A percentile compares a stretch with the other conserved stretches of the same genome.
phyloP scores from a whole-genome alignment of 495 filamentous ascomycete species.

The Parathielavia hyrcaniae region DNA sequence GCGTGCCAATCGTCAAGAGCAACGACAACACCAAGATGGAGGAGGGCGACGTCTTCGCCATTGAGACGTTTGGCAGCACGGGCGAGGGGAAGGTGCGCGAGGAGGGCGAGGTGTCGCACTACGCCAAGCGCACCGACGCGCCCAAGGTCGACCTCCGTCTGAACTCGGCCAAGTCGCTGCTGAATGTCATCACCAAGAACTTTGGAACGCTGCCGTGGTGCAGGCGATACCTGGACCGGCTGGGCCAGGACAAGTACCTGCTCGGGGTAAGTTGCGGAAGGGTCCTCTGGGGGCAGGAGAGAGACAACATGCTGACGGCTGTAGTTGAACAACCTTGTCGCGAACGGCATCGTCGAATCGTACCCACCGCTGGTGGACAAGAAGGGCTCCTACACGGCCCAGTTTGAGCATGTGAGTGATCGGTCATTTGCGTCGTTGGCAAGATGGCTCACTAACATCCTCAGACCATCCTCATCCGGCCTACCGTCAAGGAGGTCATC shows the following conservation, averaged over 20 bases:
- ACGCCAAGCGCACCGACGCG: conserved; percentile 59
- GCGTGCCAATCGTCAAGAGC: conserved; percentile 82
- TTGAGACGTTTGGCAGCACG: conserved; percentile 91
- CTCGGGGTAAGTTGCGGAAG: conserved; percentile 55
- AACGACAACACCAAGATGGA: conserved; percentile 83
- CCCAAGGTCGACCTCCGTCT: conserved; percentile 61
- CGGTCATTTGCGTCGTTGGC: background rate
- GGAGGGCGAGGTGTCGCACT: conserved; percentile 77
- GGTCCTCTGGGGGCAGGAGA: background rate
- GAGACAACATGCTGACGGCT: background rate
- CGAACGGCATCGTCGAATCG: conserved; percentile 75
- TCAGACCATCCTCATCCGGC: conserved; percentile 79
- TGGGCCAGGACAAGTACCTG: conserved; percentile 84
- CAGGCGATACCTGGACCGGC: conserved; percentile 74
- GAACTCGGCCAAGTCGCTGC: conserved; percentile 70
- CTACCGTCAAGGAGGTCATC: conserved; percentile 87
- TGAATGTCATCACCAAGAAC: conserved; percentile 86
- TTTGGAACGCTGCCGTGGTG: conserved; percentile 86
- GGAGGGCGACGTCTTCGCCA: conserved; percentile 87
- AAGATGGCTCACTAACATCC: conserved; percentile 24
- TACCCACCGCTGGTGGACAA: conserved; percentile 87
- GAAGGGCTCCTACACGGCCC: conserved; percentile 92
- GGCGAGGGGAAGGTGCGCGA: conserved; percentile 80
- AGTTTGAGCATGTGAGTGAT: conserved; percentile 81
- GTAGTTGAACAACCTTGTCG: conserved; percentile 85